These are phyloP conservation scores for Taiozyma sp. DNA, from an alignment of 1,139 yeast species.

Conservation along the genomic window DNA sequence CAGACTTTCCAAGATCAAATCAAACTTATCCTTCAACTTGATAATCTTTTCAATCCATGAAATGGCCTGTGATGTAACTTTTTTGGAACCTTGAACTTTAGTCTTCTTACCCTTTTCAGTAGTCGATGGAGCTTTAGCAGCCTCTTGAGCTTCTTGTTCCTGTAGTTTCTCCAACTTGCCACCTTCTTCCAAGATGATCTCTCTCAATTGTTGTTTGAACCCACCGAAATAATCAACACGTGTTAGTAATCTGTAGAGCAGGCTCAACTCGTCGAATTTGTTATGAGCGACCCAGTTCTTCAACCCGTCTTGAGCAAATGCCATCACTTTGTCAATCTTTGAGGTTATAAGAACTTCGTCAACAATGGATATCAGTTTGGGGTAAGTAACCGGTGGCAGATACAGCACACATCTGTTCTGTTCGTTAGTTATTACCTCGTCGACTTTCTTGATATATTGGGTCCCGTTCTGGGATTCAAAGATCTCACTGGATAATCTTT, in stretches of 20 bases:
- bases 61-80: constrained; percentile 45
- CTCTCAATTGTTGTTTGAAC: constrained; percentile 45
- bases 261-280: constrained; percentile 35
- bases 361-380: constrained; percentile 51
- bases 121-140: constrained; percentile 4
- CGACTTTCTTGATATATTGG: constrained; percentile 49
- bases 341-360: constrained; percentile 61
- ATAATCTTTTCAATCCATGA: constrained; percentile 68
- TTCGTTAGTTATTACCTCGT: constrained; percentile 46
- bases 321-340: constrained; percentile 48
- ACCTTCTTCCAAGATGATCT: constrained; percentile 43
- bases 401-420: constrained; percentile 57
- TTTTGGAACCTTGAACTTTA: constrained; percentile 21
- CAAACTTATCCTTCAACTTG: constrained; percentile 48
- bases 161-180: constrained; percentile 24
- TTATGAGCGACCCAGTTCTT: constrained; percentile 46
- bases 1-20: constrained; percentile 40
- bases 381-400: constrained; percentile 49
- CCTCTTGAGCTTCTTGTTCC: constrained; percentile 11
- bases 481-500: constrained; percentile 40
- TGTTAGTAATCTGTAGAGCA: constrained; percentile 46
- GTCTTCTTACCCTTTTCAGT: constrained; percentile 10
- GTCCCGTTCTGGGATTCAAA: constrained; percentile 42
- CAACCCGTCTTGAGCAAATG: constrained; percentile 50
- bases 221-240: constrained; percentile 52